Percentiles rank a stretch among this genome's conserved stretches.
Evolutionary conservation across 345 rosid species (phyloP).

Genomic region (Bretschneidera sinensis): DNA sequence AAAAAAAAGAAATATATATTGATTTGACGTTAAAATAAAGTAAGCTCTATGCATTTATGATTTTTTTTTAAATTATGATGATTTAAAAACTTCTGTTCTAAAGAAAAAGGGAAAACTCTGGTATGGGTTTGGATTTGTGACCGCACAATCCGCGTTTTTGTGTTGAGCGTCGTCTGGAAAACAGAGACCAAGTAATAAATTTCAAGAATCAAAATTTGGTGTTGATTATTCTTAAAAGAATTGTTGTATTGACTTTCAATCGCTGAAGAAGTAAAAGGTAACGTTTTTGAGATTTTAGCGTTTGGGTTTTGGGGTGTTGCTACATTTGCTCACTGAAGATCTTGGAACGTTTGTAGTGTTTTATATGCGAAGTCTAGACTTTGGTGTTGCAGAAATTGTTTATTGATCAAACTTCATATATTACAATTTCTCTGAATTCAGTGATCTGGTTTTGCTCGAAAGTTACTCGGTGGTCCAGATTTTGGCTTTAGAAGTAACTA

Average conservation of each 20-base stretch:
- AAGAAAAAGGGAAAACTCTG: no score
- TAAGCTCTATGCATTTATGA: conserved; percentile 6
- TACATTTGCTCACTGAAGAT: conserved; percentile 18
- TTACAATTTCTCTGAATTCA: conserved; percentile 6
- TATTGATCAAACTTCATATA: background rate
- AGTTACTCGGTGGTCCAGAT: conserved; percentile 12
- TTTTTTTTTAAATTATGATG: conserved; percentile 23
- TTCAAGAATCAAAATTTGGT: conserved; percentile 16
- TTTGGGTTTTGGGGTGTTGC: conserved; percentile 11
- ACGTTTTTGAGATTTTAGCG: conserved; percentile 2
- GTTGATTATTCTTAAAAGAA: conserved; percentile 4
- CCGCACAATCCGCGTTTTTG: conserved; percentile 47
- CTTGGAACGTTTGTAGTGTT: background rate
- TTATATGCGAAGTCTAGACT: background rate
- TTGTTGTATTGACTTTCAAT: background rate
- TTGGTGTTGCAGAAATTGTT: background rate
- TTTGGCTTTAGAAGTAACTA: conserved; percentile 18
- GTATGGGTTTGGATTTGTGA: conserved; percentile 19
- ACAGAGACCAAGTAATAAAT: background rate
- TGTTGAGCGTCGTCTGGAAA: conserved; percentile 2
- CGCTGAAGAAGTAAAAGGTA: conserved; percentile 1
- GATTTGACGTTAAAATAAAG: conserved; percentile 39
- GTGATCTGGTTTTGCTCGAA: conserved; percentile 13
- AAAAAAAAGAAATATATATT: no score
- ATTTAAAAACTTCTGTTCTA: no score